Conservation (phyloP, 1,284 basidiomycete species). For the Pseudozyma pruni region DNA sequence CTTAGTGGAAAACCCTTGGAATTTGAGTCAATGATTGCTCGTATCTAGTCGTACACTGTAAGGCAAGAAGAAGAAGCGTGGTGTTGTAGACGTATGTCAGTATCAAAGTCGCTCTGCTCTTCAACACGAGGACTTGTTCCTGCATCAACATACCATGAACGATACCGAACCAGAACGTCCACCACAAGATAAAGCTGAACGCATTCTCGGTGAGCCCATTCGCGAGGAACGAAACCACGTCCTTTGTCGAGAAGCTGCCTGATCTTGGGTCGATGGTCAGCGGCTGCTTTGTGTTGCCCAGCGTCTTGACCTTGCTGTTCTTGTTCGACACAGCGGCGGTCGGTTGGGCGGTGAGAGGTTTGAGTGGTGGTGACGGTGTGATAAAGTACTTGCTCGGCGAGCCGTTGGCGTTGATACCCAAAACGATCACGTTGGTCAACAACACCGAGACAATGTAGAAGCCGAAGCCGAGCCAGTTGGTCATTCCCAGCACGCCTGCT, state of each 20-base stretch:
- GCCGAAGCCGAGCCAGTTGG: constrained; percentile 60
- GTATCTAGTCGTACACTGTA: constrained; percentile 14
- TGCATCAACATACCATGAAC: constrained; percentile 58
- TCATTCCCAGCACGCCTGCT: constrained; percentile 63
- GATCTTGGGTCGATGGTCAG: constrained; percentile 28
- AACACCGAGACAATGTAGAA: constrained; percentile 60
- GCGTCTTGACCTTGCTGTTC: constrained; percentile 10
- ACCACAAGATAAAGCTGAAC: constrained; percentile 64
- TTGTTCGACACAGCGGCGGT: background rate
- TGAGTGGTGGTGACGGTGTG: constrained; percentile 29
- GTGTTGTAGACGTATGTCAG: background rate
- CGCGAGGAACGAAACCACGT: constrained; percentile 22
- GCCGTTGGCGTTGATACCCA: constrained; percentile 47
- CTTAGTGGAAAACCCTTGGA: too few species aligned
- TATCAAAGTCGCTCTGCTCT: background rate
- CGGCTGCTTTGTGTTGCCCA: background rate
- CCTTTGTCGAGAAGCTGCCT: constrained; percentile 22
- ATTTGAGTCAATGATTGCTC: too few species aligned
- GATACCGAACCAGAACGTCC: constrained; percentile 65
- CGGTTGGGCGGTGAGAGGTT: constrained; percentile 5
- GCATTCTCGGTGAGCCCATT: constrained; percentile 55
- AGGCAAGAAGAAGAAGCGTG: too few species aligned
- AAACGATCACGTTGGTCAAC: constrained; percentile 51
- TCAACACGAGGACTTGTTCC: background rate
- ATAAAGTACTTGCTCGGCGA: constrained; percentile 49